These are phyloP conservation scores for Luvunga scandens DNA, from an alignment of 345 rosid species.

Conservation along the genomic window DNA sequence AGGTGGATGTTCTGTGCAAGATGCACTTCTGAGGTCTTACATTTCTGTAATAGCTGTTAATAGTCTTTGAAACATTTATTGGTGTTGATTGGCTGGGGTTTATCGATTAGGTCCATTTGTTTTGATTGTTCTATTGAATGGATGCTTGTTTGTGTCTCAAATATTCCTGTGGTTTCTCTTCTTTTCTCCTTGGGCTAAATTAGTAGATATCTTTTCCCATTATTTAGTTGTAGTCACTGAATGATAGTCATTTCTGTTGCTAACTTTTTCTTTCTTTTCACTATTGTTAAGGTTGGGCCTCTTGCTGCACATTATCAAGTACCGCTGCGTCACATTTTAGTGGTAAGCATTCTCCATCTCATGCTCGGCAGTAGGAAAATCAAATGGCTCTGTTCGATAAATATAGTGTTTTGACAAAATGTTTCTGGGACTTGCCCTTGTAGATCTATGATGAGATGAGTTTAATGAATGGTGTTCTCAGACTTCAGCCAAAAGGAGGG, in stretches of 20 bases:
- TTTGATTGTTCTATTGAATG: not conserved
- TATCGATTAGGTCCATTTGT: not conserved
- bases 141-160: not conserved
- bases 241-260: not conserved
- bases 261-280: slow-evolving; percentile 11
- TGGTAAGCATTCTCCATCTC: slow-evolving; percentile 42
- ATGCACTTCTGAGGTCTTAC: not conserved
- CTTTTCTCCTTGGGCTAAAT: not conserved
- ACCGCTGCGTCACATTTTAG: slow-evolving; percentile 77
- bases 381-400: not conserved
- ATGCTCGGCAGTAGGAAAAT: not conserved
- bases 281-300: slow-evolving; percentile 66
- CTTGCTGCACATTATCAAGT: slow-evolving; percentile 91
- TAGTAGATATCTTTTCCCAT: not conserved
- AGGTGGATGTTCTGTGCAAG: not conserved
- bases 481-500: slow-evolving; percentile 86
- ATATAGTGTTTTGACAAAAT: not conserved
- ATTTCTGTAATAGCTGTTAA: not conserved
- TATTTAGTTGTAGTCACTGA: not conserved
- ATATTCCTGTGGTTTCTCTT: not conserved
- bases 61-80: not conserved
- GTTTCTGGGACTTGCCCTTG: slow-evolving; percentile 16
- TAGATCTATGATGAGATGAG: slow-evolving; percentile 89
- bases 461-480: slow-evolving; percentile 84
- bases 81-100: not conserved